phyloP scores from a whole-genome alignment of 1,284 basidiomycete genomes.

The Xerocomus amazonicus region DNA sequence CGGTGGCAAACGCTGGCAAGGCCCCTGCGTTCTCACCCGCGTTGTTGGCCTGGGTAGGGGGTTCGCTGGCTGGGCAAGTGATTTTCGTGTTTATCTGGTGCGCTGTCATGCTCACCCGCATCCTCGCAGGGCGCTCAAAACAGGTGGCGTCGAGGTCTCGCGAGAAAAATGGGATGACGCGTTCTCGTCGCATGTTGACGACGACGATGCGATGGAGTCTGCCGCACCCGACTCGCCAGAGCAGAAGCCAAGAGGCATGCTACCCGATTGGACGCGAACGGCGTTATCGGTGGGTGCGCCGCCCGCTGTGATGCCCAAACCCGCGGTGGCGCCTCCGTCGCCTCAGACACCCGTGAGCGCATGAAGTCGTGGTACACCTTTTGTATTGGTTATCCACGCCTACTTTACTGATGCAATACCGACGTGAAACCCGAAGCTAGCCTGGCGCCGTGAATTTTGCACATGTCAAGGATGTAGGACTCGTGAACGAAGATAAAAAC shows the following conservation, averaged over 20 bases:
- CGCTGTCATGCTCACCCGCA: conserved; percentile 1
- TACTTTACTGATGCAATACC: conserved; percentile 9
- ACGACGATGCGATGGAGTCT: conserved; percentile 41
- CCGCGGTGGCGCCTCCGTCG: conserved; percentile 8
- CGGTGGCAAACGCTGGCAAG: conserved; percentile 62
- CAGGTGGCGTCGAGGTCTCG: conserved; percentile 74
- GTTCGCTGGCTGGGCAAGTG: conserved; percentile 81
- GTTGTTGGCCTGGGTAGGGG: conserved; percentile 88
- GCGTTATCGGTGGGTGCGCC: conserved; percentile 62
- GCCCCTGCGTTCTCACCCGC: conserved; percentile 83
- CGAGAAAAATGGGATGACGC: conserved; percentile 84
- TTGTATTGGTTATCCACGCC: conserved; percentile 9
- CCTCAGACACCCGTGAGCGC: conserved; percentile 32
- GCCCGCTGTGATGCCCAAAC: conserved; percentile 33
- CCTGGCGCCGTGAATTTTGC: conserved; percentile 8
- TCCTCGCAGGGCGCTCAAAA: conserved; percentile 67
- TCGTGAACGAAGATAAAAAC: conserved; percentile 2
- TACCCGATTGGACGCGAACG: conserved; percentile 79
- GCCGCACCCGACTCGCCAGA: conserved; percentile 37
- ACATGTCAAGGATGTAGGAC: neutral
- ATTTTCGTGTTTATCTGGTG: conserved; percentile 8
- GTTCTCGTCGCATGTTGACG: conserved; percentile 41
- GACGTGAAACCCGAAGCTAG: conserved; percentile 11
- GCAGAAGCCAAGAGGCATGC: conserved; percentile 39
- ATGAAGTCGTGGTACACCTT: conserved; percentile 11